Percentiles rank a stretch among this genome's conserved stretches.
Conservation (phyloP, 306 rosid genomes). For the Trichosanthes cucumerina region DNA sequence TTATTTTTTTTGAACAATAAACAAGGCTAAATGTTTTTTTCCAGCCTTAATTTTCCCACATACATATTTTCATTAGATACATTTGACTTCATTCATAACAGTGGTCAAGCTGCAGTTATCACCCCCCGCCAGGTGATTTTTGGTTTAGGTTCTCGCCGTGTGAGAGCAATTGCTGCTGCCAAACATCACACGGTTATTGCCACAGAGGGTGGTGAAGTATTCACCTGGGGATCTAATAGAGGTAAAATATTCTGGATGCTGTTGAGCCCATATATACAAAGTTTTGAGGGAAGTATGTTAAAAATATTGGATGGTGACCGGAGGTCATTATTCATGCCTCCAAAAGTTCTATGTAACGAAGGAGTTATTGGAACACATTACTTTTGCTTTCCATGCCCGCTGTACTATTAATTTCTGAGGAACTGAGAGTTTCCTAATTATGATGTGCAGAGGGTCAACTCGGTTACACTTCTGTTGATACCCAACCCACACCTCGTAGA, state of each 20-base stretch:
- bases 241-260: slow-evolving; percentile 43
- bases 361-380: neutral
- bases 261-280: neutral
- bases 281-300: neutral
- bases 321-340: neutral
- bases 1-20: neutral
- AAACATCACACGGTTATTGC: slow-evolving; percentile 93
- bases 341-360: neutral
- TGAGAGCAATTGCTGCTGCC: slow-evolving; percentile 87
- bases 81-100: slow-evolving; percentile 37
- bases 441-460: slow-evolving; percentile 88
- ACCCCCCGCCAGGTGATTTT: slow-evolving; percentile 87
- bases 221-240: slow-evolving; percentile 99
- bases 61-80: slow-evolving; percentile 16
- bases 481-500: slow-evolving; percentile 89
- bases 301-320: neutral
- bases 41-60: neutral
- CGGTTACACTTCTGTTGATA: slow-evolving; percentile 90
- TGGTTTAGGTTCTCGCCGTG: slow-evolving; percentile 79
- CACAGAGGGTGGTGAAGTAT: slow-evolving; percentile 90
- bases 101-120: slow-evolving; percentile 99
- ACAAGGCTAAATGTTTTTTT: neutral
- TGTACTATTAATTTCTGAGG: neutral
- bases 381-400: neutral
- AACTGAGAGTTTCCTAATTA: slow-evolving; percentile 7